Base-by-base conservation (phyloP, 768 basidiomycete genomes). In the Sarcomyxa edulis region DNA sequence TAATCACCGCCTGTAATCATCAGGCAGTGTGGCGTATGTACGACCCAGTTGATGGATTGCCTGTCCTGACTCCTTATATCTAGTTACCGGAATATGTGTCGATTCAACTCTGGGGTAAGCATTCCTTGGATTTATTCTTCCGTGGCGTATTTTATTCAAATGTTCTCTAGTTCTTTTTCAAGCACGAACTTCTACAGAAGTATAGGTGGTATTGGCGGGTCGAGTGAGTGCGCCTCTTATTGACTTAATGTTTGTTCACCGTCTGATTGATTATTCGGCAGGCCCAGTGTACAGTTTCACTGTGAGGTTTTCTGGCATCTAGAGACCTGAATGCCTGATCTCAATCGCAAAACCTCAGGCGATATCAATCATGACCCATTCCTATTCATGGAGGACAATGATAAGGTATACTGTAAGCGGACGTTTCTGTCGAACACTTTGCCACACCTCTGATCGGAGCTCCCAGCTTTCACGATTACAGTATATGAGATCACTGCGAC, bases 201-300 rank as follows among this genome's bases (percentile, higher is more conserved):
- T 86, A 79, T 55, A 70, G 79, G 39, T 89, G 79, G 68, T 88
- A 89, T 59, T 88, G 84, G 85, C 69, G 85, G 10, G 74, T 89
- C 31, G 84, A 87, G 69, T 73, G 47, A 47, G 71, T 55, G 8
- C 2, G 29, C 29, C 6, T n/a, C 14, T 29, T 9, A 32, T 24
- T 22, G 19, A 40, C n/a, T n/a, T n/a, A 34, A 6, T 18, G 14
- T 10, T 22, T 22, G 16, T 21, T 18, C 44, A 41, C 26, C 35
- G 3, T 32, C 38, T 35, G 36, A 38, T n/a, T n/a, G n/a, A 22
- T 30, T 35, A 25, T 44, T 21, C 35, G 8, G 22, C 35, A 89
- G 87, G 77, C 75, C 40, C 39, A 67, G 56, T 35, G 46, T 2
- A 6, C 21, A 26, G 8, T 21, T 56, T n/a, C 66, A 61, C 4